phyloP scores from a whole-genome alignment of 108 stramenopile genomes.

The Nitzschia putrida region DNA sequence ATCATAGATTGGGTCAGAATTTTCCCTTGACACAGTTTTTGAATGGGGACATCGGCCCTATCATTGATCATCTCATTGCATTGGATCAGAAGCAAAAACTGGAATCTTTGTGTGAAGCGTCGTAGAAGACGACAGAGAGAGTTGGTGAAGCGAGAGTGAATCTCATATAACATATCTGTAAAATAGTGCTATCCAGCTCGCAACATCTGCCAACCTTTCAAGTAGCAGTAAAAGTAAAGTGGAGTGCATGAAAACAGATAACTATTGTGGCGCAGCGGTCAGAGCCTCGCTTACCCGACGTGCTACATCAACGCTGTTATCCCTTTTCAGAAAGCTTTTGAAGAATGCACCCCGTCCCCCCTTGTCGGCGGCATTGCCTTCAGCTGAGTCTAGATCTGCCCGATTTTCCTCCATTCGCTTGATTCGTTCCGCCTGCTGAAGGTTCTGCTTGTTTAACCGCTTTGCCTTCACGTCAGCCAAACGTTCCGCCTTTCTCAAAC shows the following conservation, averaged over 20 bases:
- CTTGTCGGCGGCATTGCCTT: background rate
- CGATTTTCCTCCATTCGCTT: background rate
- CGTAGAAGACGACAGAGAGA: too few species aligned
- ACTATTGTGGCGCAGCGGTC: background rate
- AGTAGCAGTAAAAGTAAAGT: too few species aligned
- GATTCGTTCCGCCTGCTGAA: slow-evolving; percentile 1
- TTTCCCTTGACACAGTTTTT: slow-evolving; percentile 75
- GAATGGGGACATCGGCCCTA: slow-evolving; percentile 74
- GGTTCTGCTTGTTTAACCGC: background rate
- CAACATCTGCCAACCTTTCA: too few species aligned
- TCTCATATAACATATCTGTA: too few species aligned
- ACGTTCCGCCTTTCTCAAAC: slow-evolving; percentile 1
- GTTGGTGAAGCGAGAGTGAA: too few species aligned
- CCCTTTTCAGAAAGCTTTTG: slow-evolving; percentile 3
- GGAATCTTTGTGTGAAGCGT: background rate
- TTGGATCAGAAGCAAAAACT: slow-evolving; percentile 87
- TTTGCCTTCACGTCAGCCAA: background rate
- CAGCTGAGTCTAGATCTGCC: background rate
- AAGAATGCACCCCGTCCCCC: background rate
- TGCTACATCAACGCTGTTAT: background rate
- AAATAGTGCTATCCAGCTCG: too few species aligned
- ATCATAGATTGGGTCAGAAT: slow-evolving; percentile 91
- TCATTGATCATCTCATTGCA: slow-evolving; percentile 76
- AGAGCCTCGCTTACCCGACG: background rate
- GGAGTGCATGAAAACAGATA: too few species aligned